Conservation (phyloP, 371 early-diverging fungal species). For the Mucor sp. region DNA sequence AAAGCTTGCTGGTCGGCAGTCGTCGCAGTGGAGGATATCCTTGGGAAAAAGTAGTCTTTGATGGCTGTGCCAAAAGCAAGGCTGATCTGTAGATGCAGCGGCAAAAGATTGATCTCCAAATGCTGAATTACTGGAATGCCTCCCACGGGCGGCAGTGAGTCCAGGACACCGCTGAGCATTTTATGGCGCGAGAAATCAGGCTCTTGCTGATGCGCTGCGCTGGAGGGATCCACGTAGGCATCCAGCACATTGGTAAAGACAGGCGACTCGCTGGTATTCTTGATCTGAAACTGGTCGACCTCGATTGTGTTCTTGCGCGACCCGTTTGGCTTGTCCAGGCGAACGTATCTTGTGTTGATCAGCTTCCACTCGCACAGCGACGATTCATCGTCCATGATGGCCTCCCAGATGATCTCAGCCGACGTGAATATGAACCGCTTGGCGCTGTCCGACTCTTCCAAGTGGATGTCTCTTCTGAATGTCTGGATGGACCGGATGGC, state of each 20-base stretch:
- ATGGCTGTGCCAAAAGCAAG: conserved; percentile 77
- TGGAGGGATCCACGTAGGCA: neutral
- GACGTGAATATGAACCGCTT: conserved; percentile 34
- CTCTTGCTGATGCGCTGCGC: neutral
- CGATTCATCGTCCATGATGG: conserved; percentile 47
- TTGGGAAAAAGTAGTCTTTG: conserved; percentile 78
- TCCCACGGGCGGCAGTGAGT: conserved; percentile 81
- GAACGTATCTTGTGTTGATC: conserved; percentile 46
- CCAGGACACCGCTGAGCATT: conserved; percentile 78
- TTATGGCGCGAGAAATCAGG: conserved; percentile 73
- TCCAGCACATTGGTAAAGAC: conserved; percentile 45
- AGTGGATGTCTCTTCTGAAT: conserved; percentile 26
- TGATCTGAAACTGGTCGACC: conserved; percentile 70
- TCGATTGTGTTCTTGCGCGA: conserved; percentile 68
- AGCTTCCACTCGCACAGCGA: conserved; percentile 62
- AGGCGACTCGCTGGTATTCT: conserved; percentile 60
- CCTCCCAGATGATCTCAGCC: conserved; percentile 59
- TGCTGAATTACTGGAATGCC: conserved; percentile 88
- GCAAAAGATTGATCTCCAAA: conserved; percentile 80
- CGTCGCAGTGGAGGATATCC: neutral
- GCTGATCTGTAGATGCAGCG: conserved; percentile 79
- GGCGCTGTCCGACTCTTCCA: conserved; percentile 25
- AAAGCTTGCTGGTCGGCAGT: neutral
- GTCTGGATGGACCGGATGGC: conserved; percentile 56
- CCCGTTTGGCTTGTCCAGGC: conserved; percentile 64